phyloP scores from a whole-genome alignment of 2,329 filamentous ascomycete genomes.

The Gyromitra esculenta region DNA sequence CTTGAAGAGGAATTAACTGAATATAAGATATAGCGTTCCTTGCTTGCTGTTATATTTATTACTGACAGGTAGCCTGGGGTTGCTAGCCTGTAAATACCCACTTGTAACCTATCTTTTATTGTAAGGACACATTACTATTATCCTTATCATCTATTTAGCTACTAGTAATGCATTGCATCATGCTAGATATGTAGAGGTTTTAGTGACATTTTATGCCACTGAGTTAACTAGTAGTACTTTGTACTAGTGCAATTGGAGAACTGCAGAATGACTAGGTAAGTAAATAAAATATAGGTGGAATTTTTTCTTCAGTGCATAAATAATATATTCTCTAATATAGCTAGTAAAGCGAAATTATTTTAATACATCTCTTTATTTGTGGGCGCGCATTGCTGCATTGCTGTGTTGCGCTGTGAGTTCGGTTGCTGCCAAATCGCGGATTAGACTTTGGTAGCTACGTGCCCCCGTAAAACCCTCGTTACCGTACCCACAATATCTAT shows the following conservation, averaged over 20 bases:
- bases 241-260: neutral
- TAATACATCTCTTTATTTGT: neutral
- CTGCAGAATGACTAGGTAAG: neutral
- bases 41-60: neutral
- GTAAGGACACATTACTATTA: neutral
- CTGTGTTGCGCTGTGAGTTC: neutral
- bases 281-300: neutral
- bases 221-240: neutral
- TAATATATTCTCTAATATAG: neutral
- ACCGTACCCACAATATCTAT: too few species aligned
- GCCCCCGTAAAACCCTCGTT: neutral
- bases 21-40: neutral
- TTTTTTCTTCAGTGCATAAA: neutral
- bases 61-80: neutral
- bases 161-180: neutral
- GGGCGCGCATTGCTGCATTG: neutral
- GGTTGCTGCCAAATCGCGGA: neutral
- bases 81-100: neutral
- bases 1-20: too few species aligned
- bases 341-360: constrained; percentile 5
- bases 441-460: neutral
- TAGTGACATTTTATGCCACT: neutral
- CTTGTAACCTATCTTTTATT: neutral
- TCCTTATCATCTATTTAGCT: neutral
- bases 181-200: neutral